Base-by-base conservation (phyloP, 257 asterid species). In the Verbascum thapsus region DNA sequence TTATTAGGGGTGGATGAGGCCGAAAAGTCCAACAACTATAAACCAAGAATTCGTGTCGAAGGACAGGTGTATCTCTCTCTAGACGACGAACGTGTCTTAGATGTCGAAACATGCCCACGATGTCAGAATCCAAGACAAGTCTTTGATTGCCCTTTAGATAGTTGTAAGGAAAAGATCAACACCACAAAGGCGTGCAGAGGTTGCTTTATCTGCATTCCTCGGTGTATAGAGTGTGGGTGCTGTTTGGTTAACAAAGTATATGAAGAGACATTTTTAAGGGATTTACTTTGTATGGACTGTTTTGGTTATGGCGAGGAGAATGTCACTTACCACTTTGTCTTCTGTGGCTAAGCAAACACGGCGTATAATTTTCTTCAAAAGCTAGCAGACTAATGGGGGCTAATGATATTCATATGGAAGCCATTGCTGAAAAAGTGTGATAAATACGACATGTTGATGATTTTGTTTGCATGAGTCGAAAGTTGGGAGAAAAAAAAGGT, bases 161-260 rank as follows among this genome's bases (percentile, higher is more conserved):
- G 78, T 64, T 88, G 95, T 78, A 74, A 64, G 43, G 75, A 18
- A 16, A 80, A 73, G 72, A 69, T 26, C 35, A 39, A 67, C 20
- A 61, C 80, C 10, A 3, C 62, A 20, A 74, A 79, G 54, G 40
- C 72, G 1, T 91, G 98, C 74, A 80, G 83, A 73, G 95, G 78
- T 48, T 91, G 96, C 80, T 71, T 63, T 7, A 9, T 39, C 8
- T 91, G 98, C 83, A 74, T 86, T 56, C 52, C 78, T 54, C 95
- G 98, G 10, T 91, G 98, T 58, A 61, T 61, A 9, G 69, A 60
- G 23, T 91, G 96, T 68, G 95, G 98, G 18, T 67, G 95, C 67
- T 91, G 96, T 77, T 45, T 90, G 53, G 79, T 51, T n/a, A 59
- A 78, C 39, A 77, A 70, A 57, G 77, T 72, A 4, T 87, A 76